Base-by-base conservation (phyloP, 83 land plant species). In the Larix sibirica region DNA sequence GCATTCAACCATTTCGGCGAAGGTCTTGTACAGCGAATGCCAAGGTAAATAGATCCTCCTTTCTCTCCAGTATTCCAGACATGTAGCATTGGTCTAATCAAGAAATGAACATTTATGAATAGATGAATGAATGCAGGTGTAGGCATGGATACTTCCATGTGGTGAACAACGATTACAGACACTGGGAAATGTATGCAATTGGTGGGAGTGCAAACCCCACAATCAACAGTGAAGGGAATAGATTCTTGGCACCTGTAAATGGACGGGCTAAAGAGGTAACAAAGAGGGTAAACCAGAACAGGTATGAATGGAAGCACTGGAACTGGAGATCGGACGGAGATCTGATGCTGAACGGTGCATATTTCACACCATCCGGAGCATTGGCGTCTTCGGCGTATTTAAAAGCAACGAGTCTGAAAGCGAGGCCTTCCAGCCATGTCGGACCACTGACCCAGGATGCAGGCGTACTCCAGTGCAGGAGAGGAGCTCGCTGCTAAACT, bases 241-340 rank as follows among this genome's bases (percentile, higher is more conserved):
- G n/a, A 56, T 79, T 33, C 59, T 1, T 36, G 14, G n/a, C 63
- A 28, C 28, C 67, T n/a, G 23, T 10, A 8, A 24, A 64, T 64
- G n/a, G 26, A 0, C 9, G 7, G 10, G 67, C 67, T 6, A 10
- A 23, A 58, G 84, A 94, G 93, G 96, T 95, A 85, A 95, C 97
- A 56, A 95, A 90, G 83, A 71, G 94, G 31, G 90, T 88, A 88
- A 87, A 89, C 66, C 82, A 90, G 71, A 85, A 78, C 63, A 90
- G 87, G 84, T 68, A 68, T 14, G 87, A 83, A 24, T 95, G 97
- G 97, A 38, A 79, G 56, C 80, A 69, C 1, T 95, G 97, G 97
- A 88, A 93, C 59, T 95, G 97, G 97, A 86, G 96, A 81, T 91
- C 94, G 17, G 94, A 89, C 8, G 94, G 90, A 21, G 96, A 95